phyloP scores from a whole-genome alignment of 495 filamentous ascomycete species.

The Hypoxylon cercidicola region DNA sequence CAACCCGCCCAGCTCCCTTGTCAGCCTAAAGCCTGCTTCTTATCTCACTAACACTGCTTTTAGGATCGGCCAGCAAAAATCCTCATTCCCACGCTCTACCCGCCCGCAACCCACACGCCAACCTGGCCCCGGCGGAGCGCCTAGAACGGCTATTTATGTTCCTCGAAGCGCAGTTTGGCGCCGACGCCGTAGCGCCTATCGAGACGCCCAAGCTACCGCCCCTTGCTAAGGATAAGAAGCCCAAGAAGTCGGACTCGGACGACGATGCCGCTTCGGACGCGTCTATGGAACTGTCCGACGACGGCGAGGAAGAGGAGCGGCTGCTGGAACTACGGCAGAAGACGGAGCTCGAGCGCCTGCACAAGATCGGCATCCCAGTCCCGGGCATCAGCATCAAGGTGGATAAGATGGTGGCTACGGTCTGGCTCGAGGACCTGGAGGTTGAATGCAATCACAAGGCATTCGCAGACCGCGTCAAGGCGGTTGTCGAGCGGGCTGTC shows the following conservation, averaged over 20 bases:
- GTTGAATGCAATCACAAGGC: slow-evolving; percentile 83
- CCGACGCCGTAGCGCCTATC: slow-evolving; percentile 77
- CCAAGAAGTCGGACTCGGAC: slow-evolving; percentile 27
- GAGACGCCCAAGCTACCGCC: slow-evolving; percentile 67
- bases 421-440: slow-evolving; percentile 91
- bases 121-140: slow-evolving; percentile 75
- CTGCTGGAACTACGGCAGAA: slow-evolving; percentile 54
- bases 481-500: slow-evolving; percentile 90
- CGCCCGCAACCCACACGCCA: slow-evolving; percentile 73
- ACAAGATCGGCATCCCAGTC: slow-evolving; percentile 83
- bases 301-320: slow-evolving; percentile 54
- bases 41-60: slow-evolving; percentile 36
- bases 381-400: slow-evolving; percentile 89
- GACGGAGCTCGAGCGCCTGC: slow-evolving; percentile 72
- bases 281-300: slow-evolving; percentile 54
- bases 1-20: neutral
- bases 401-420: slow-evolving; percentile 84
- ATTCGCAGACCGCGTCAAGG: slow-evolving; percentile 80
- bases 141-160: slow-evolving; percentile 90
- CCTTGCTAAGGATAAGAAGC: slow-evolving; percentile 47
- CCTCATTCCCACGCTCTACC: slow-evolving; percentile 66
- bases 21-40: slow-evolving; percentile 21
- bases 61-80: slow-evolving; percentile 64
- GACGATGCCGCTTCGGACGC: slow-evolving; percentile 47
- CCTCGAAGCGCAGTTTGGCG: slow-evolving; percentile 95